Evolutionary conservation across 1,284 basidiomycete species (phyloP), one percentile per base, ranked within the genome.

Genomic region (Cystobasidiaceae sp.): DNA sequence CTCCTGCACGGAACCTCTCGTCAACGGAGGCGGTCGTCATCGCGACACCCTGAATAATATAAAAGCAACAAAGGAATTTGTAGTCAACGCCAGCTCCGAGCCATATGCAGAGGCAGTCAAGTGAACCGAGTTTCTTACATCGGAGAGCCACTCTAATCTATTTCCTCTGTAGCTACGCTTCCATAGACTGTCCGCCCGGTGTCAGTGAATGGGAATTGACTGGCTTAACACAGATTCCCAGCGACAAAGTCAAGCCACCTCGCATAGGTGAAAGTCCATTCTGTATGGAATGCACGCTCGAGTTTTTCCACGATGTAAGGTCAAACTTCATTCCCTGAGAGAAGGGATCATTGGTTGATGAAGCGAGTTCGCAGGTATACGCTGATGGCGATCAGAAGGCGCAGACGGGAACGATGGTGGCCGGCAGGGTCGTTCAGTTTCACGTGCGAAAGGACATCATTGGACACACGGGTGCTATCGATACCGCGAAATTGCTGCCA

Each of bases 81-180:
- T 84, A 6, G 84, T 87, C 49, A 86, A 84, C 72, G 85, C 90
- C 68, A 85, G 90, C 72, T 86, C 84, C 67, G 86, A 89, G 74
- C 78, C 84, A 0, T 86, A 88, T 73, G 77, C 85, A 44, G 85
- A 88, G 73, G 85, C 86, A 2, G 84, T 85, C 3, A 89, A 89
- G 46, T 49, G 27, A 27, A 27, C 30, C 8, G 46, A 6, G 11
- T 11, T 11, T 11, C 37, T n/a, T 39, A 11, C n/a, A n/a, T n/a
- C n/a, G n/a, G n/a, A n/a, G n/a, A n/a, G n/a, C n/a, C n/a, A n/a
- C n/a, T n/a, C n/a, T n/a, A n/a, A n/a, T n/a, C n/a, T n/a, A n/a
- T n/a, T n/a, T n/a, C n/a, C n/a, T n/a, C 8, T 30, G 13, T 15
- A 33, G 32, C 63, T 80, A 81, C 63, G 83, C 84, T 8, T 80